phyloP scores from a whole-genome alignment of 345 rosid genomes.

The Moricandia moricandioides region DNA sequence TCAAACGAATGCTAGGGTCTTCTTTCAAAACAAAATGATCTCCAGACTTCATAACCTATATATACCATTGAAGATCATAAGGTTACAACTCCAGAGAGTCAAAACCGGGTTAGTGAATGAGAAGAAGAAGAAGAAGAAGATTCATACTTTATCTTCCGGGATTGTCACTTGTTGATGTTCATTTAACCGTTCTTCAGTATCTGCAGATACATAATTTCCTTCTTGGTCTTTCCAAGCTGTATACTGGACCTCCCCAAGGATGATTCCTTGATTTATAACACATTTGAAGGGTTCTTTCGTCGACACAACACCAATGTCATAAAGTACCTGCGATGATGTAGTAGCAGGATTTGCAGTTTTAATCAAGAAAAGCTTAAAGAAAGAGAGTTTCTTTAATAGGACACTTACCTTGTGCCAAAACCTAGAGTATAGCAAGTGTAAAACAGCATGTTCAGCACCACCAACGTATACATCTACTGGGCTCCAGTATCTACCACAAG shows the following conservation, averaged over 20 bases:
- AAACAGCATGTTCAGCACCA: conserved; percentile 98
- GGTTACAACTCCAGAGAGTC: not conserved
- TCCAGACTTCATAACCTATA: conserved; percentile 71
- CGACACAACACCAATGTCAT: conserved; percentile 89
- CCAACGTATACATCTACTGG: conserved; percentile 95
- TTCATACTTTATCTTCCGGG: conserved; percentile 64
- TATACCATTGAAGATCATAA: not conserved
- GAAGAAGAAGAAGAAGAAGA: conserved; percentile 19
- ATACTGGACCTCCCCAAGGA: conserved; percentile 95
- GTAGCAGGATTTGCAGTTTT: conserved; percentile 9
- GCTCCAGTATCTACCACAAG: conserved; percentile 72
- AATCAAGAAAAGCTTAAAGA: conserved; percentile 8
- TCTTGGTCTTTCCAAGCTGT: conserved; percentile 63
- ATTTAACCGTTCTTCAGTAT: conserved; percentile 39
- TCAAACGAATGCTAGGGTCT: conserved; percentile 53
- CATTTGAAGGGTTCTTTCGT: conserved; percentile 94
- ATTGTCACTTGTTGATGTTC: conserved; percentile 61
- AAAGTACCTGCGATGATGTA: conserved; percentile 62
- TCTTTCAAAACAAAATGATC: conserved; percentile 75
- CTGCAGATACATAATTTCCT: conserved; percentile 74
- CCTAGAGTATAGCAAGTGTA: conserved; percentile 87
- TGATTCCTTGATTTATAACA: conserved; percentile 95
- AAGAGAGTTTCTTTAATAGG: not conserved
- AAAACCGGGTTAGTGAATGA: conserved; percentile 8
- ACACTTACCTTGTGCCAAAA: conserved; percentile 93